Conservation (phyloP, 108 stramenopile genomes). For the Bacterosira constricta region DNA sequence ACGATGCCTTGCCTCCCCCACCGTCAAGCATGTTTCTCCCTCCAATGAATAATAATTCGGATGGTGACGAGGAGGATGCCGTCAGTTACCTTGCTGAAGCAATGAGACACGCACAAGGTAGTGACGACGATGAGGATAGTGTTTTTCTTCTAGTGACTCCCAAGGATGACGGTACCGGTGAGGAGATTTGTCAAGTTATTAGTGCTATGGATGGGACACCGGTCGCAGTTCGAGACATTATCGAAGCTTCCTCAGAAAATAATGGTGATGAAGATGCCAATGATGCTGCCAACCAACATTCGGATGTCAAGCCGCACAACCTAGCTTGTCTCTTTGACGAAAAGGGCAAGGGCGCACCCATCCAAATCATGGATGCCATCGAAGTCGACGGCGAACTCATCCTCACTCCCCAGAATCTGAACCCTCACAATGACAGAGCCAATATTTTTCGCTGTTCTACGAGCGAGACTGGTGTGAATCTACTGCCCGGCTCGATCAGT, state of each 20-base stretch:
- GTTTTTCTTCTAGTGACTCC: conserved; percentile 4
- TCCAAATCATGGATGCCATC: conserved; percentile 33
- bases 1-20: conserved; percentile 27
- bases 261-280: conserved; percentile 2
- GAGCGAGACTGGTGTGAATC: conserved; percentile 23
- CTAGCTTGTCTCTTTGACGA: conserved; percentile 31
- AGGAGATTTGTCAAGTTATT: conserved; percentile 8
- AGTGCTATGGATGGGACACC: conserved; percentile 10
- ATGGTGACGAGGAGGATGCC: conserved; percentile 24
- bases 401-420: conserved; percentile 26
- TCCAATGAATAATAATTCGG: neutral
- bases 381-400: conserved; percentile 22
- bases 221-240: conserved; percentile 19
- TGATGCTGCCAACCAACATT: neutral
- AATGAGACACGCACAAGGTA: conserved; percentile 9
- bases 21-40: neutral
- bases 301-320: conserved; percentile 34
- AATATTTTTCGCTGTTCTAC: conserved; percentile 31
- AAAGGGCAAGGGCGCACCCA: neutral
- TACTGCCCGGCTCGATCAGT: conserved; percentile 20
- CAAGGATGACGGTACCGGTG: conserved; percentile 20
- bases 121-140: neutral
- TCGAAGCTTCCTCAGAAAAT: neutral
- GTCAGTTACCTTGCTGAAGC: conserved; percentile 43
- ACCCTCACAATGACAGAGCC: conserved; percentile 25